Percentiles rank a stretch among this genome's conserved stretches.
phyloP scores from a whole-genome alignment of 495 filamentous ascomycete species.

The Lineolata rhizophorae region DNA sequence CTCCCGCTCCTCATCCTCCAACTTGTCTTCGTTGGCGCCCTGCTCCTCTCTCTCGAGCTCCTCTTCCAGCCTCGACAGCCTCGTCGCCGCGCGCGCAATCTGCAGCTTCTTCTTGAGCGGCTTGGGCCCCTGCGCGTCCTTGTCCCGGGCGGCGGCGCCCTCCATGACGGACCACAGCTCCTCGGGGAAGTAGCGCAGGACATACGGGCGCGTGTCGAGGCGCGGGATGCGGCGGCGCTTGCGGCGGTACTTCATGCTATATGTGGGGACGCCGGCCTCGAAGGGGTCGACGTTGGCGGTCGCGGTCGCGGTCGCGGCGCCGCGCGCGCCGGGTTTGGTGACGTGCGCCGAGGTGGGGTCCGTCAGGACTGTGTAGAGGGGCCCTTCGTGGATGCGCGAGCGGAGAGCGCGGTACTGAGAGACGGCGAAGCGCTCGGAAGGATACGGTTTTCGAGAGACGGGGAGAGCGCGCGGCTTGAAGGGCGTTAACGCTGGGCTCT shows the following conservation, averaged over 20 bases:
- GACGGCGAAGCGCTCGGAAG: too few species aligned
- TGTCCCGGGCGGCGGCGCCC: slow-evolving; percentile 16
- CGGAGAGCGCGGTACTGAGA: slow-evolving; percentile 26
- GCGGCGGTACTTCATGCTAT: slow-evolving; percentile 31
- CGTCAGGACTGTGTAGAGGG: slow-evolving; percentile 33
- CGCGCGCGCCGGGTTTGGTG: slow-evolving; percentile 12
- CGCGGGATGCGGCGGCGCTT: slow-evolving; percentile 27
- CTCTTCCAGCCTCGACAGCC: too few species aligned
- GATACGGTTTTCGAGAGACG: too few species aligned
- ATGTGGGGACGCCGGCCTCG: slow-evolving; percentile 36
- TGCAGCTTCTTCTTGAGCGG: slow-evolving; percentile 12
- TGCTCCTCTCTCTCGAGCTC: too few species aligned
- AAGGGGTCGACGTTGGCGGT: slow-evolving; percentile 31
- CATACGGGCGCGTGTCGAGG: slow-evolving; percentile 27
- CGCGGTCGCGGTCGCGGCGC: slow-evolving; percentile 15
- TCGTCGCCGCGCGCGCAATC: too few species aligned
- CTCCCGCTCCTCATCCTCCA: slow-evolving; percentile 15
- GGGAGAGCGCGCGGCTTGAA: too few species aligned
- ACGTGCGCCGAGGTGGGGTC: slow-evolving; percentile 11
- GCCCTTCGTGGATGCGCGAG: slow-evolving; percentile 30
- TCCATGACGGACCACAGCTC: slow-evolving; percentile 31
- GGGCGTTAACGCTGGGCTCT: too few species aligned
- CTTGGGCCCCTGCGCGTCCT: too few species aligned
- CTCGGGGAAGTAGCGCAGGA: slow-evolving; percentile 32
- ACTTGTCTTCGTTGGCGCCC: too few species aligned